A percentile compares a stretch with the other conserved stretches of the same genome.
These are phyloP conservation scores for Shiraia bambusicola DNA, from an alignment of 2,329 filamentous ascomycete species.

Conservation along the genomic window DNA sequence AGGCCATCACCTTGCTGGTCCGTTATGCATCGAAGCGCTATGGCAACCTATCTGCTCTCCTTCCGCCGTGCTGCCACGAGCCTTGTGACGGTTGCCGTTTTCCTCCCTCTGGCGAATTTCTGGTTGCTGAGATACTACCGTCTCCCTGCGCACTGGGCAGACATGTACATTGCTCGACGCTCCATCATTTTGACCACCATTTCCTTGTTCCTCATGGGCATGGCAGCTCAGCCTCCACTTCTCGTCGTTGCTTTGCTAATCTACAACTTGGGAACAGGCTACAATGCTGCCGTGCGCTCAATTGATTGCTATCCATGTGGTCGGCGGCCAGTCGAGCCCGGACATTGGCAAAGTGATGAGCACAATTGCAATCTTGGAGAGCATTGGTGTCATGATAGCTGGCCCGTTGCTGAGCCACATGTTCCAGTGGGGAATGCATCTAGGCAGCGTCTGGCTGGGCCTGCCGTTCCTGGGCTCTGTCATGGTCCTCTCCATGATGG, in stretches of 20 bases:
- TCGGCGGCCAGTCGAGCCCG: conserved; percentile 47
- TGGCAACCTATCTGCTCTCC: conserved; percentile 45
- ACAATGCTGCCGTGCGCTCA: conserved; percentile 50
- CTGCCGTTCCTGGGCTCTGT: conserved; percentile 45
- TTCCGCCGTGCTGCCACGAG: conserved; percentile 52
- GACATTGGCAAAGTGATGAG: conserved; percentile 53
- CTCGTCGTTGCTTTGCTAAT: conserved; percentile 50
- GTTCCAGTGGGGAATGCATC: conserved; percentile 50
- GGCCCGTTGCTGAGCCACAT: conserved; percentile 50
- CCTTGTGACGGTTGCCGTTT: conserved; percentile 50
- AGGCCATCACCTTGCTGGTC: conserved; percentile 51
- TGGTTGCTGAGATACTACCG: conserved; percentile 42
- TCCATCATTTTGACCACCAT: conserved; percentile 49
- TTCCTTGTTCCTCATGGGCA: conserved; percentile 50
- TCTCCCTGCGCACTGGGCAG: conserved; percentile 45
- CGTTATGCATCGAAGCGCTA: conserved; percentile 57
- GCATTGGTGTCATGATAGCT: conserved; percentile 50
- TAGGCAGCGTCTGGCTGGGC: conserved; percentile 52
- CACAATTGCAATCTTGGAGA: conserved; percentile 52
- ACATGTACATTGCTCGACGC: conserved; percentile 49
- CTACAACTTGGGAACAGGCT: conserved; percentile 53
- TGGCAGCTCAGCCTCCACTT: conserved; percentile 46
- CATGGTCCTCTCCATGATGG: conserved; percentile 27
- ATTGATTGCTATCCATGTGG: conserved; percentile 51
- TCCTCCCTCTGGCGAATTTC: conserved; percentile 48